phyloP scores from a whole-genome alignment of 2,329 filamentous ascomycete genomes.

The Sporothrix luriei region DNA sequence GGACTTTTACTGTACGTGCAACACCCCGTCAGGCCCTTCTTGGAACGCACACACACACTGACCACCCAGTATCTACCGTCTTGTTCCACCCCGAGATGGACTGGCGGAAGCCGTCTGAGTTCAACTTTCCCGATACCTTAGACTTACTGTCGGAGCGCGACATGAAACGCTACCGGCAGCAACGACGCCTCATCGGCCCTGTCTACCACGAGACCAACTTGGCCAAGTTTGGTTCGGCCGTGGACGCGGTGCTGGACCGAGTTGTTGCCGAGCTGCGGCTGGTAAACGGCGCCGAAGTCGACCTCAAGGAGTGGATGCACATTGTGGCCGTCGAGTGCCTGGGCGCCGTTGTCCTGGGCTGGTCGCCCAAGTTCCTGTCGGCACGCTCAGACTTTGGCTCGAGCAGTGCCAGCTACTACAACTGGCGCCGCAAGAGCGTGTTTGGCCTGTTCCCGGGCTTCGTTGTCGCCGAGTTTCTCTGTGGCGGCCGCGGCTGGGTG shows the following conservation, averaged over 20 bases:
- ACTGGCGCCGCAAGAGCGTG: constrained; percentile 57
- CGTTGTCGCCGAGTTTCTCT: constrained; percentile 47
- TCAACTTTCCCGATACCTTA: constrained; percentile 48
- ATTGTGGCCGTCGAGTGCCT: constrained; percentile 58
- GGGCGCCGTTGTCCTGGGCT: constrained; percentile 53
- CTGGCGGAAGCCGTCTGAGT: constrained; percentile 44
- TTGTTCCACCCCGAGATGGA: constrained; percentile 49
- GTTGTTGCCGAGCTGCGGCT: constrained; percentile 45
- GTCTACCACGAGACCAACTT: constrained; percentile 51
- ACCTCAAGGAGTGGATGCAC: constrained; percentile 60
- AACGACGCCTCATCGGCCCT: constrained; percentile 54
- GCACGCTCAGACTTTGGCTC: constrained; percentile 51
- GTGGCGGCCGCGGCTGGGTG: constrained; percentile 42
- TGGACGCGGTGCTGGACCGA: constrained; percentile 48
- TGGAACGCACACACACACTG: neutral
- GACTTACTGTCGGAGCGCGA: constrained; percentile 56
- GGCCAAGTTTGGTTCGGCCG: constrained; percentile 46
- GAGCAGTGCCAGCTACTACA: constrained; percentile 52
- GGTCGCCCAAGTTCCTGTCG: constrained; percentile 54
- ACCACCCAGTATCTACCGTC: constrained; percentile 49
- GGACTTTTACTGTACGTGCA: constrained; percentile 53
- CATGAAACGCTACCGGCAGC: constrained; percentile 51
- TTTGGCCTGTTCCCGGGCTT: constrained; percentile 54
- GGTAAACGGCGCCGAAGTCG: constrained; percentile 47
- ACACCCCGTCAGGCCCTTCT: neutral